A percentile compares a stretch with the other conserved stretches of the same genome.
These are phyloP conservation scores for Linnemannia schmuckeri DNA, from an alignment of 192 early-diverging fungal species.

Conservation along the genomic window DNA sequence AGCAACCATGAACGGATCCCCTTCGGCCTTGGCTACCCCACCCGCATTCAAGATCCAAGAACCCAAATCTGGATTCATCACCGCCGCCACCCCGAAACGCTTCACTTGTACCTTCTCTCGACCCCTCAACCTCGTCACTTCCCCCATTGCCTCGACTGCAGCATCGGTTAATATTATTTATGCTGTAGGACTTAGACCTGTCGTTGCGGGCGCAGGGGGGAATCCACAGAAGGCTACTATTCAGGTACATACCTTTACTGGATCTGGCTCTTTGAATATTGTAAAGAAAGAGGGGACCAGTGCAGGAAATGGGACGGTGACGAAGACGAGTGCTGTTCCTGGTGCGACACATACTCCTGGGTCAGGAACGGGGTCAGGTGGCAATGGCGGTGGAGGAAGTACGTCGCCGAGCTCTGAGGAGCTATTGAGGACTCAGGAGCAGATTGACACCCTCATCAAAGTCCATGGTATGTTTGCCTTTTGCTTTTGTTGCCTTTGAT, in stretches of 20 bases:
- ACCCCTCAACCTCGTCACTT: conserved; percentile 12
- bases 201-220: neutral
- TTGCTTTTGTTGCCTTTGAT: neutral
- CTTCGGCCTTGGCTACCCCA: neutral
- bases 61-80: conserved; percentile 18
- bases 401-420: neutral
- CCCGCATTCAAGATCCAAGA: conserved; percentile 22
- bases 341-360: neutral
- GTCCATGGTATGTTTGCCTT: conserved; percentile 32
- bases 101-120: conserved; percentile 47
- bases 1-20: conserved; percentile 21
- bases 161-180: conserved; percentile 23
- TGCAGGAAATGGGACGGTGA: neutral
- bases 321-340: neutral
- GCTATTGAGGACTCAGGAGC: neutral
- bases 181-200: conserved; percentile 23
- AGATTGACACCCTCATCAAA: conserved; percentile 3
- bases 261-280: conserved; percentile 24
- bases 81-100: neutral
- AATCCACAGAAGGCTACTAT: conserved; percentile 32
- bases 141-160: conserved; percentile 29
- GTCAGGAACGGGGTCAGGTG: neutral
- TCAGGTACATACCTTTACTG: conserved; percentile 18
- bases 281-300: conserved; percentile 18
- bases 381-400: neutral